These are phyloP conservation scores for Epichloe brachyelytri DNA, from an alignment of 2,329 filamentous ascomycete species.

Conservation along the genomic window DNA sequence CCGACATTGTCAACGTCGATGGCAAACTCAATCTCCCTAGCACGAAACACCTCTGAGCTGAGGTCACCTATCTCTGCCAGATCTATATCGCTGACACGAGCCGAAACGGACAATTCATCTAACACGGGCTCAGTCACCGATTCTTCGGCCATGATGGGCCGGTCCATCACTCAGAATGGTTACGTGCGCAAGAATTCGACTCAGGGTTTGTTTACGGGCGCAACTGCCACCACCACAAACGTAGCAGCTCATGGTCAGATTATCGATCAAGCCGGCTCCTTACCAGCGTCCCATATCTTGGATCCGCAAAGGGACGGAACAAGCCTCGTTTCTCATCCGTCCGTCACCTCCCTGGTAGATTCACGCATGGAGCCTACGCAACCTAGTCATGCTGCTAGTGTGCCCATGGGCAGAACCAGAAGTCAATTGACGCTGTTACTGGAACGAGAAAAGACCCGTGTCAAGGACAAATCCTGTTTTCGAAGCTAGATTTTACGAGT, in stretches of 20 bases:
- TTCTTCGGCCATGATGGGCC: constrained; percentile 15
- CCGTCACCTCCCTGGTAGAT: constrained; percentile 17
- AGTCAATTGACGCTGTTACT: constrained; percentile 47
- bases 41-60: constrained; percentile 1
- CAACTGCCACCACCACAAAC: constrained; percentile 27
- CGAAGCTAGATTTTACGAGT: constrained; percentile 11
- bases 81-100: constrained; percentile 1
- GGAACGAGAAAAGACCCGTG: constrained; percentile 35
- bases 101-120: constrained; percentile 5
- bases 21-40: neutral
- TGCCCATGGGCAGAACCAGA: constrained; percentile 44
- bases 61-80: constrained; percentile 2
- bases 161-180: constrained; percentile 20
- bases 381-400: constrained; percentile 29
- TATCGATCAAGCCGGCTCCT: constrained; percentile 24
- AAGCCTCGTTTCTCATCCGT: constrained; percentile 12
- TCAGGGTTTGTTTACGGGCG: constrained; percentile 20
- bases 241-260: constrained; percentile 31
- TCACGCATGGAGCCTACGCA: constrained; percentile 35
- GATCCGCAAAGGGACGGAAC: constrained; percentile 12
- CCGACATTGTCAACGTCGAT: neutral
- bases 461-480: constrained; percentile 14
- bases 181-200: constrained; percentile 12
- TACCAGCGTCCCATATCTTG: constrained; percentile 15
- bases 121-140: constrained; percentile 3